Evolutionary conservation across 1,139 yeast genomes (phyloP), one percentile per base, ranked within the genome.

Genomic region (Scheffersomyces parashehatae): DNA sequence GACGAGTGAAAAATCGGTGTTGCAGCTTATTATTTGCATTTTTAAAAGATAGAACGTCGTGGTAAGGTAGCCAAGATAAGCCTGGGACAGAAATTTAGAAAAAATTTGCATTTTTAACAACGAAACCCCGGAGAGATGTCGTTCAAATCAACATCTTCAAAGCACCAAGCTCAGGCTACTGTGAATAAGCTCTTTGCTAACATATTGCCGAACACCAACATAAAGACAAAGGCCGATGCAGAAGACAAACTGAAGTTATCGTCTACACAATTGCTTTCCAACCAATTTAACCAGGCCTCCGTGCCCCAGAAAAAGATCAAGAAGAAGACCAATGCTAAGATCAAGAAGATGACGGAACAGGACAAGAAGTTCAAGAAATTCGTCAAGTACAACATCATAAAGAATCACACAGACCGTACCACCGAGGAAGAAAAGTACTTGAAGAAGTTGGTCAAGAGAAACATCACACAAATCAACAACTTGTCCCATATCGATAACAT

Each of bases 331-430:
- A 71, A 71, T 49, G 59, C 62, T 37, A 64, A 64, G 40, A 65
- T 75, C 31, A 72, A 65, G 50, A 65, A 67, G 45, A 61, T 64
- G 31, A 58, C 61, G 29, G 65, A 61, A n/a, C 56, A 61, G 15
- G 69, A 75, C 13, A 65, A 67, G 34, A 67, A 70, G 48, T 67
- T 82, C 40, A 68, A 69, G 39, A 76, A 73, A 50, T 56, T 71
- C 42, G 83, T 85, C 13, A 79, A 78, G 51, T 67, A 82, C 47
- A 70, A 75, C 41, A 65, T 81, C 39, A 68, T 82, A 45, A 70
- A 75, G 48, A 59, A 62, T 35, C 83, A 75, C 49, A 64, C 70
- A 31, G 47, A 51, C 29, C 50, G 49, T 44, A 64, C 77, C 1
- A 62, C 60, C 10, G 77, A 71, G 41, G 86, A 82, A 56, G 53